These are phyloP conservation scores for Eimeria necatrix DNA, from an alignment of 169 alveolate genomes.

Conservation along the genomic window DNA sequence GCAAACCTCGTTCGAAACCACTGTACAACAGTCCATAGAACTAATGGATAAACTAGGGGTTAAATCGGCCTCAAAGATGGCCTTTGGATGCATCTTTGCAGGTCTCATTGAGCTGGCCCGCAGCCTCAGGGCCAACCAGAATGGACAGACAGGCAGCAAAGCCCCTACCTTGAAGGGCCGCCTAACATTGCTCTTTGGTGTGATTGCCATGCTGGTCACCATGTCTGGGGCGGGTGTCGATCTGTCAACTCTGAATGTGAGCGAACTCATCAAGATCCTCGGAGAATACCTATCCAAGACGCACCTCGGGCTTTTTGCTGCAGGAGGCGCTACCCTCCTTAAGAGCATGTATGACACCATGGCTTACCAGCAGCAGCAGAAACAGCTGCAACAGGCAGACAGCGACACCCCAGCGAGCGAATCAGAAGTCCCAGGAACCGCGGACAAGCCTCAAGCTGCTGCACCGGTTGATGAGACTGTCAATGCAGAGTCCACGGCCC, in stretches of 20 bases:
- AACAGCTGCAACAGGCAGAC: neutral
- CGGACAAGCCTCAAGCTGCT: neutral
- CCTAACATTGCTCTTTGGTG: neutral
- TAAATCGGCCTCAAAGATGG: neutral
- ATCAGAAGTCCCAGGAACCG: neutral
- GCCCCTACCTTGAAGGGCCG: neutral
- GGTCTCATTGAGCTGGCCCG: neutral
- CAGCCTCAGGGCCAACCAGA: neutral
- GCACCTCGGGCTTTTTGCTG: neutral
- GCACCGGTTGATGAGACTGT: neutral
- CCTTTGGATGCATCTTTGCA: neutral
- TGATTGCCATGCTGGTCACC: neutral
- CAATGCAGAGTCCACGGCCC: neutral
- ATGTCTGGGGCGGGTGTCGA: neutral
- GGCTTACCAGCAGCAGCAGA: neutral
- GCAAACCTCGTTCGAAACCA: neutral
- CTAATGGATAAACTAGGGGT: slow-evolving; percentile 1
- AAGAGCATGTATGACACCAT: neutral
- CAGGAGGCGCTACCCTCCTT: slow-evolving; percentile 5
- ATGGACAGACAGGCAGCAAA: neutral
- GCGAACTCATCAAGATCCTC: neutral
- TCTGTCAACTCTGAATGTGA: neutral
- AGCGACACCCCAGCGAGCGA: neutral
- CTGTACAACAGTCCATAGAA: neutral
- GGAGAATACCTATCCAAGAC: neutral